Evolutionary conservation across 768 basidiomycete genomes (phyloP).

Genomic region (Suillus sp.): DNA sequence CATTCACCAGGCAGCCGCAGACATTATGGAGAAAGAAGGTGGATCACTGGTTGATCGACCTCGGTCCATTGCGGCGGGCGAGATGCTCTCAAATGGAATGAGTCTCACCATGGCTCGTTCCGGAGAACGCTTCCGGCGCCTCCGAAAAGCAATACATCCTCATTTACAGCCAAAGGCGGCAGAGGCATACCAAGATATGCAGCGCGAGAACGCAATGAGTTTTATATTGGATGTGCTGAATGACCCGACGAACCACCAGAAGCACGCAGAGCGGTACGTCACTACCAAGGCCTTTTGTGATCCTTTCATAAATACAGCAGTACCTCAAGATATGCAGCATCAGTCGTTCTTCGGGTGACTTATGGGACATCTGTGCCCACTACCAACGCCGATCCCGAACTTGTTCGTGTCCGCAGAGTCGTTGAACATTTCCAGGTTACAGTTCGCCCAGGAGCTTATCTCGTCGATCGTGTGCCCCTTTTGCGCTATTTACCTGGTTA

Average conservation of each 20-base stretch:
- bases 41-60: constrained; percentile 53
- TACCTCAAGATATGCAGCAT: constrained; percentile 21
- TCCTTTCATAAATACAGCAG: background rate
- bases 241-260: constrained; percentile 16
- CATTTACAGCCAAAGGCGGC: constrained; percentile 54
- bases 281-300: background rate
- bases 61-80: constrained; percentile 49
- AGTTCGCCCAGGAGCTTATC: background rate
- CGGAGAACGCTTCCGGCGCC: constrained; percentile 57
- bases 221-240: constrained; percentile 24
- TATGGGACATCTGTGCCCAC: constrained; percentile 25
- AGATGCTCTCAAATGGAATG: constrained; percentile 58
- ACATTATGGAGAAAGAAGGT: constrained; percentile 64
- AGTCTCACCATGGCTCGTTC: constrained; percentile 48
- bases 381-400: background rate
- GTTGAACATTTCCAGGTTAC: background rate
- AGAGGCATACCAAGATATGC: constrained; percentile 45
- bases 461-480: background rate
- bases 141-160: constrained; percentile 52
- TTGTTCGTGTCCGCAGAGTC: background rate
- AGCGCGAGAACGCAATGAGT: constrained; percentile 35
- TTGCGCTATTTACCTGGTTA: constrained; percentile 57
- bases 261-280: constrained; percentile 21
- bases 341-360: constrained; percentile 25
- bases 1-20: constrained; percentile 52